phyloP scores from a whole-genome alignment of 2,329 filamentous ascomycete genomes.

The Fusarium longipes region DNA sequence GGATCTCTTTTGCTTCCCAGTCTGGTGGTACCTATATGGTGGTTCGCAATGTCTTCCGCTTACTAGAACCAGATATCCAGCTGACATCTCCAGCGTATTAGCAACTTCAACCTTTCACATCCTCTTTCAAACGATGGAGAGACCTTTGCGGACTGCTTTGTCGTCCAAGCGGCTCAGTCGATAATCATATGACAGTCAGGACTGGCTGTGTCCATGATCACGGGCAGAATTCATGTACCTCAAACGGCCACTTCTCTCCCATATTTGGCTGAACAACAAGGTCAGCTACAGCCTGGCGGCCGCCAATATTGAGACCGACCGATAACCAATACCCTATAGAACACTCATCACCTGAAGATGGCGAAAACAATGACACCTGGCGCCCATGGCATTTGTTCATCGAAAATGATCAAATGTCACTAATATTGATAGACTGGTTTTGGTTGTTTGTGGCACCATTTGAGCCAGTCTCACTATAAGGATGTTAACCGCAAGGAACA shows the following conservation, averaged over 20 bases:
- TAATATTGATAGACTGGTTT: background rate
- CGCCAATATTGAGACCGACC: too few species aligned
- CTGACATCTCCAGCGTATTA: too few species aligned
- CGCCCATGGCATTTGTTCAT: background rate
- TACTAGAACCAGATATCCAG: too few species aligned
- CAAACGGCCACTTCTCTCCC: background rate
- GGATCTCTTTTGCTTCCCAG: too few species aligned
- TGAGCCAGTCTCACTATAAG: background rate
- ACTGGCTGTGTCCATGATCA: background rate
- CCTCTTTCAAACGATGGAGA: background rate
- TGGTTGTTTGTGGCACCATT: background rate
- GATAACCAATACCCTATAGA: background rate
- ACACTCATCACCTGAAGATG: background rate
- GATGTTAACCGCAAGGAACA: too few species aligned
- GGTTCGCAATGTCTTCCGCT: too few species aligned
- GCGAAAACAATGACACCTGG: background rate
- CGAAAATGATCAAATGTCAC: background rate
- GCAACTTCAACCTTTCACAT: too few species aligned
- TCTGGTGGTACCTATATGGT: too few species aligned
- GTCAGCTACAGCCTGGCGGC: too few species aligned
- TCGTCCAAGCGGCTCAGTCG: background rate
- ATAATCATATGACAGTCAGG: background rate
- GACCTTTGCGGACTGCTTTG: too few species aligned
- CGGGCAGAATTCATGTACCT: background rate
- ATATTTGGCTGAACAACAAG: background rate